phyloP scores from a whole-genome alignment of 306 rosid genomes.

The Vigna reflexopilosa region DNA sequence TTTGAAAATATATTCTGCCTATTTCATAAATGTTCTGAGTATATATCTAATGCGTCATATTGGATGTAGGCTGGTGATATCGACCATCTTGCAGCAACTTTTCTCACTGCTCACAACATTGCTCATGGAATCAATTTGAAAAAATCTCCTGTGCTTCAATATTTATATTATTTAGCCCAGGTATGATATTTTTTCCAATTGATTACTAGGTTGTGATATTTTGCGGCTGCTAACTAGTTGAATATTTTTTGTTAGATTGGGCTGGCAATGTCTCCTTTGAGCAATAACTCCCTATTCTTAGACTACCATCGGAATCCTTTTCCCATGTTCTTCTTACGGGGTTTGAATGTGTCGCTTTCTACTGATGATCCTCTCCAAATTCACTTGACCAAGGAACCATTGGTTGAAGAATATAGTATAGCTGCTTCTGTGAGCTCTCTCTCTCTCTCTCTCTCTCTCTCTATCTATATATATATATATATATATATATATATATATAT shows the following conservation, averaged over 20 bases:
- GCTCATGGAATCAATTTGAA: conserved; percentile 98
- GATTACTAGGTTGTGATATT: conserved; percentile 38
- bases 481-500: too few relatives aligned
- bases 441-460: conserved; percentile 26
- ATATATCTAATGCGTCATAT: conserved; percentile 39
- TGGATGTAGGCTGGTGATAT: conserved; percentile 89
- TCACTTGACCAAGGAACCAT: conserved; percentile 94
- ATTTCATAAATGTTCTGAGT: conserved; percentile 27
- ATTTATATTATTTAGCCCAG: conserved; percentile 90
- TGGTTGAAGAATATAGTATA: conserved; percentile 98
- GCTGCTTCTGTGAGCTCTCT: conserved; percentile 93
- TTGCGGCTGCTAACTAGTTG: conserved; percentile 11
- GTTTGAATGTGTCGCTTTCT: conserved; percentile 95
- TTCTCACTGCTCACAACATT: conserved; percentile 81
- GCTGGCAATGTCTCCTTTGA: conserved; percentile 96
- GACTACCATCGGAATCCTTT: conserved; percentile 98
- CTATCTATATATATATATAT: background rate
- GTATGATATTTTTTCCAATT: conserved; percentile 46
- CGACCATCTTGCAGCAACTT: conserved; percentile 98
- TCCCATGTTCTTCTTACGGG: conserved; percentile 89
- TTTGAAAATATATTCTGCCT: conserved; percentile 31
- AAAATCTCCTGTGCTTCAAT: conserved; percentile 94
- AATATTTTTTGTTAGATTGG: conserved; percentile 67
- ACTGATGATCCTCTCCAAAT: conserved; percentile 99
- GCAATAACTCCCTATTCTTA: conserved; percentile 93